Evolutionary conservation across 768 basidiomycete species (phyloP).

Genomic region (Leucosporidium creatinivorum): DNA sequence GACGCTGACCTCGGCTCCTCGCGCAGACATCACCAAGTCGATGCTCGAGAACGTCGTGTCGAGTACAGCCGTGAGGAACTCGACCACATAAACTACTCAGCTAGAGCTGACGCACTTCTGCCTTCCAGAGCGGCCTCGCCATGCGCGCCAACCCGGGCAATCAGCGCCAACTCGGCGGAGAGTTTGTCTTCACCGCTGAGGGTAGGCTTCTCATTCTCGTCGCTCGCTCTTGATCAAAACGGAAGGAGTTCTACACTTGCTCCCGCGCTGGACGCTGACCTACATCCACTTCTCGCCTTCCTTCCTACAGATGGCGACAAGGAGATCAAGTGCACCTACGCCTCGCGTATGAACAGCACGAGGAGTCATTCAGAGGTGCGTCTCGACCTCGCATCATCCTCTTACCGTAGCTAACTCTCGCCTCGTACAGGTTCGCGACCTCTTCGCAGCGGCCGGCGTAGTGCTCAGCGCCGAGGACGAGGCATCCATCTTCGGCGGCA

Average conservation of each 20-base stretch:
- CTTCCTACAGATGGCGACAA: not conserved
- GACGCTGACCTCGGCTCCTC: no score
- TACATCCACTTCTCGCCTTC: not conserved
- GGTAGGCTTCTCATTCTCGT: not conserved
- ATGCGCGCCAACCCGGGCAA: slow-evolving; percentile 23
- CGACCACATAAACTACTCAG: not conserved
- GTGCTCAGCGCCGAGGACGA: slow-evolving; percentile 19
- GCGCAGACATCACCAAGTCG: slow-evolving; percentile 36
- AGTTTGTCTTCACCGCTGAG: slow-evolving; percentile 27
- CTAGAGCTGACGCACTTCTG: not conserved
- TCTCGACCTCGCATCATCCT: no score
- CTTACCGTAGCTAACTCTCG: not conserved
- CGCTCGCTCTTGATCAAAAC: no score
- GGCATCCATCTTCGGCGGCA: slow-evolving; percentile 13
- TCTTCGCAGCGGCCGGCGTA: slow-evolving; percentile 28
- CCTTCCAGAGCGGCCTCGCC: slow-evolving; percentile 13
- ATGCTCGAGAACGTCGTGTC: slow-evolving; percentile 15
- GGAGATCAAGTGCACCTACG: slow-evolving; percentile 12
- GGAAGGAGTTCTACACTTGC: no score
- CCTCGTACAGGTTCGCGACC: slow-evolving; percentile 14
- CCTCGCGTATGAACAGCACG: slow-evolving; percentile 19
- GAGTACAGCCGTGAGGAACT: slow-evolving; percentile 11
- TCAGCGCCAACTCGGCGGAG: slow-evolving; percentile 29
- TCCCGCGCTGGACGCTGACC: no score
- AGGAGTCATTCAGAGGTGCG: slow-evolving; percentile 18